phyloP scores from a whole-genome alignment of 768 basidiomycete species.

The Megacollybia marginata region DNA sequence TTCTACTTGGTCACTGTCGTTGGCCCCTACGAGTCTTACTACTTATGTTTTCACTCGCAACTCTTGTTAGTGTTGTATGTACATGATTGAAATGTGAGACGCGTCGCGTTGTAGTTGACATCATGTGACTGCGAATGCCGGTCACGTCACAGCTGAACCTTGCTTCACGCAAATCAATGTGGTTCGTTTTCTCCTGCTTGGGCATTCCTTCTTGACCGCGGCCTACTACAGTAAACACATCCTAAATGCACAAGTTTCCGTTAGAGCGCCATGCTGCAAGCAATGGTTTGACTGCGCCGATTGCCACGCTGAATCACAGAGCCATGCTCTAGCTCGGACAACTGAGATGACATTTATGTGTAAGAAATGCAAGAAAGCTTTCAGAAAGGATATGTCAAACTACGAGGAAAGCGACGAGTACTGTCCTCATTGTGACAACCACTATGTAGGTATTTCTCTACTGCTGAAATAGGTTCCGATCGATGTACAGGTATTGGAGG shows the following conservation, averaged over 20 bases:
- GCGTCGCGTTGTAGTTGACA: not conserved
- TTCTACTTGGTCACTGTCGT: slow-evolving; percentile 18
- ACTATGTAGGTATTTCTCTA: slow-evolving; percentile 63
- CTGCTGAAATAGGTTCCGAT: not conserved
- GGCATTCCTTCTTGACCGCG: not conserved
- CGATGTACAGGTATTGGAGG: slow-evolving; percentile 70
- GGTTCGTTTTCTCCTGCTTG: not conserved
- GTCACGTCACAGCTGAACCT: not conserved
- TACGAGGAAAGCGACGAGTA: slow-evolving; percentile 98
- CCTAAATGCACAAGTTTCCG: slow-evolving; percentile 91
- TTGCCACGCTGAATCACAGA: slow-evolving; percentile 84
- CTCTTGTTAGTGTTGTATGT: slow-evolving; percentile 12
- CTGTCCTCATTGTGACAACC: slow-evolving; percentile 97
- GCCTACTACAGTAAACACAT: slow-evolving; percentile 74
- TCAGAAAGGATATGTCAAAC: slow-evolving; percentile 85
- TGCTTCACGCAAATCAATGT: not conserved
- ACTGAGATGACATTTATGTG: slow-evolving; percentile 80
- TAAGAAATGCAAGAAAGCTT: slow-evolving; percentile 93
- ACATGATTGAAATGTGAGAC: not conserved
- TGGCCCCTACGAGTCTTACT: slow-evolving; percentile 26
- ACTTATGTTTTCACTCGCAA: slow-evolving; percentile 25
- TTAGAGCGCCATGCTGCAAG: slow-evolving; percentile 96
- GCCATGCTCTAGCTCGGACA: slow-evolving; percentile 66
- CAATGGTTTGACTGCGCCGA: slow-evolving; percentile 97
- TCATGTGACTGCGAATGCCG: not conserved